A percentile compares a stretch with the other conserved stretches of the same genome.
phyloP scores from a whole-genome alignment of 106 monocot genomes.

The Dioscorea alata region DNA sequence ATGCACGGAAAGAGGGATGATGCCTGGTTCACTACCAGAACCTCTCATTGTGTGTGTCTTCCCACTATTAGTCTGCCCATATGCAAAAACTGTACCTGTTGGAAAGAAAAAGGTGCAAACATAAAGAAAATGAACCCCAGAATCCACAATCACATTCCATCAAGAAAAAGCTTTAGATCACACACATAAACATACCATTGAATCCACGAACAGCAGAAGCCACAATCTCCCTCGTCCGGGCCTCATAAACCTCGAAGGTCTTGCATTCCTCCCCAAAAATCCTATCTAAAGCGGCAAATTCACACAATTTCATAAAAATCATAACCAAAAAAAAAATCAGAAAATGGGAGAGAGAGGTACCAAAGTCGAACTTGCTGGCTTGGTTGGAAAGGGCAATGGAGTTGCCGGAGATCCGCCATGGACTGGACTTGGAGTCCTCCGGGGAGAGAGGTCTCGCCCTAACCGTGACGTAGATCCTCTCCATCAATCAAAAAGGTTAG shows the following conservation, averaged over 20 bases:
- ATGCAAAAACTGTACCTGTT: slow-evolving; percentile 88
- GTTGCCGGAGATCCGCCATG: slow-evolving; percentile 74
- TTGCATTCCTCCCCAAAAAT: slow-evolving; percentile 73
- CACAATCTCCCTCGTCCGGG: slow-evolving; percentile 76
- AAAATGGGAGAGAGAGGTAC: slow-evolving; percentile 11
- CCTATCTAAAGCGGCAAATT: slow-evolving; percentile 39
- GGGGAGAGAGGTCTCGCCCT: slow-evolving; percentile 63
- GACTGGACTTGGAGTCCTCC: slow-evolving; percentile 63
- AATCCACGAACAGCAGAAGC: slow-evolving; percentile 77
- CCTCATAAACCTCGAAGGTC: slow-evolving; percentile 56
- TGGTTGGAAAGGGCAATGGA: slow-evolving; percentile 51
- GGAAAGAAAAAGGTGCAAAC: not conserved
- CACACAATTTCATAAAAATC: not conserved
- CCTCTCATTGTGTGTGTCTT: slow-evolving; percentile 92
- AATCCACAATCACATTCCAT: not conserved
- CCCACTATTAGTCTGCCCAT: slow-evolving; percentile 92
- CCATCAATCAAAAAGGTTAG: slow-evolving; percentile 31
- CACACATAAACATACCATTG: slow-evolving; percentile 34
- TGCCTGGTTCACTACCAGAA: slow-evolving; percentile 56
- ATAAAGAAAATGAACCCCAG: not conserved
- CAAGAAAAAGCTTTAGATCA: not conserved
- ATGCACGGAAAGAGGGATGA: slow-evolving; percentile 80
- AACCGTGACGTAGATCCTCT: slow-evolving; percentile 76
- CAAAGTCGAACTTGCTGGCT: slow-evolving; percentile 69
- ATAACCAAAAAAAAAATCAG: not conserved